phyloP scores from a whole-genome alignment of 352 stramenopile species.

The Phytophthora europaea region DNA sequence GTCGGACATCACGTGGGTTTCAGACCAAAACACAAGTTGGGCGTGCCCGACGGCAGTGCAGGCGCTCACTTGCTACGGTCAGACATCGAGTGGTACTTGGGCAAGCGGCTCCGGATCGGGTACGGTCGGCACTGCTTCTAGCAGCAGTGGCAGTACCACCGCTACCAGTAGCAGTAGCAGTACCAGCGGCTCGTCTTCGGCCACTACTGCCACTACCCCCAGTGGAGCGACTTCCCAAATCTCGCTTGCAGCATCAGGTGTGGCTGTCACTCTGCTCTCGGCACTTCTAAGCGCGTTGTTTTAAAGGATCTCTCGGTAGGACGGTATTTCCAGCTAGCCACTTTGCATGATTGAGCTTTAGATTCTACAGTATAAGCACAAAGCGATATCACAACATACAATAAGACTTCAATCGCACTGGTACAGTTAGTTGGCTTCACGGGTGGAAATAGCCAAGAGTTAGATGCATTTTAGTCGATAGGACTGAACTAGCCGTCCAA shows the following conservation, averaged over 20 bases:
- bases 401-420: neutral
- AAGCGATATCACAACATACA: neutral
- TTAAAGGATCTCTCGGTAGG: conserved; percentile 4
- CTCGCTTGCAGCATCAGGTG: conserved; percentile 11
- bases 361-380: neutral
- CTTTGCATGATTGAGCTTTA: neutral
- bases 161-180: neutral
- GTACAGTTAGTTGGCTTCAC: too few relatives aligned
- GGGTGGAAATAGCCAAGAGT: too few relatives aligned
- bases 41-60: conserved; percentile 33
- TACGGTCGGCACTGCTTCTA: conserved; percentile 3
- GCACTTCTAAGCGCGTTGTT: conserved; percentile 13
- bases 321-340: neutral
- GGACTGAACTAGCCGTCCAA: conserved; percentile 7
- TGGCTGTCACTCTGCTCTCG: conserved; percentile 15
- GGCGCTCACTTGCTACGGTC: conserved; percentile 47
- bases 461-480: neutral
- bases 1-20: conserved; percentile 35
- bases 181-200: conserved; percentile 5
- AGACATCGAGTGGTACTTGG: conserved; percentile 59
- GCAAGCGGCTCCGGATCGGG: conserved; percentile 29
- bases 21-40: conserved; percentile 32
- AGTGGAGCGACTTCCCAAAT: conserved; percentile 11
- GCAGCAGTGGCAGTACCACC: conserved; percentile 3
- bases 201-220: conserved; percentile 11